These are phyloP conservation scores for Deinandra increscens DNA, from an alignment of 129 eudicot species.

Conservation along the genomic window DNA sequence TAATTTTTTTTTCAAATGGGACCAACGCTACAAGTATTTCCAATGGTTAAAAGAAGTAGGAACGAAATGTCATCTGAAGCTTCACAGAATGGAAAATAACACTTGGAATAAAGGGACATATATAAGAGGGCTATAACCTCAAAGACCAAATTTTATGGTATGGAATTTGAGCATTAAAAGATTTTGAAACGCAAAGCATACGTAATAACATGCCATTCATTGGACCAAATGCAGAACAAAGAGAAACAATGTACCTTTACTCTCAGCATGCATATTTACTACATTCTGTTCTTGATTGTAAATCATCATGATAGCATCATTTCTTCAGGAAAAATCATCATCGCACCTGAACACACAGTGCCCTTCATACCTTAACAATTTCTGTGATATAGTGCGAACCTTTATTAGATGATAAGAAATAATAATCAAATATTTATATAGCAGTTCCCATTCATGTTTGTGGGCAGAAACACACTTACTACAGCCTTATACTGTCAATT, in stretches of 20 bases:
- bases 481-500: not conserved
- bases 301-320: not conserved
- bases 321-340: constrained; percentile 34
- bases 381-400: not conserved
- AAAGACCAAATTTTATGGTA: constrained; percentile 10
- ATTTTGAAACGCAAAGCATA: not conserved
- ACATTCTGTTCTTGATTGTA: constrained; percentile 13
- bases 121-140: not conserved
- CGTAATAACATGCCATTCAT: constrained; percentile 10
- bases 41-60: constrained; percentile 10
- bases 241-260: constrained; percentile 11
- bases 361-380: constrained; percentile 7
- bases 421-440: constrained; percentile 6
- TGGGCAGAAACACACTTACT: constrained; percentile 2
- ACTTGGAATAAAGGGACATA: not conserved
- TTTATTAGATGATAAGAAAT: not conserved
- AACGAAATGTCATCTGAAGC: not conserved
- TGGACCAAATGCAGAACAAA: constrained; percentile 8
- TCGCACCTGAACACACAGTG: constrained; percentile 14
- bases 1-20: constrained; percentile 3
- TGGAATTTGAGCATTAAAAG: constrained; percentile 12
- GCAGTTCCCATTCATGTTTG: not conserved
- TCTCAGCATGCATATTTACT: constrained; percentile 18
- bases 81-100: constrained; percentile 1
- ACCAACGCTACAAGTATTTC: constrained; percentile 1